These are phyloP conservation scores for Avena atlantica DNA, from an alignment of 176 grass and related monocot genomes.

Conservation along the genomic window DNA sequence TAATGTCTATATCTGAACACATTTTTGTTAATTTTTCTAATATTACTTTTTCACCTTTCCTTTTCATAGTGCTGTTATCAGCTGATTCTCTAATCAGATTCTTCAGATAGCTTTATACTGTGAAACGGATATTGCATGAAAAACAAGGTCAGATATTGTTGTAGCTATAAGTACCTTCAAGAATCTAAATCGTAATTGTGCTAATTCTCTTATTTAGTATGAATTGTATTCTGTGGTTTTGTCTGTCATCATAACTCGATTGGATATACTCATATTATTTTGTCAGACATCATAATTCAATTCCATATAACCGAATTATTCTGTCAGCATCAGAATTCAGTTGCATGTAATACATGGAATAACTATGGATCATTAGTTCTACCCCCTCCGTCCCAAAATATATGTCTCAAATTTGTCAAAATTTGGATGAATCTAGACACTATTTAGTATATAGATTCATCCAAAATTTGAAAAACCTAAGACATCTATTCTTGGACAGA, in stretches of 20 bases:
- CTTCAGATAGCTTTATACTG: background rate
- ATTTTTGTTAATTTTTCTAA: slow-evolving; percentile 16
- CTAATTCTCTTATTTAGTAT: slow-evolving; percentile 34
- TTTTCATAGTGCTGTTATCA: slow-evolving; percentile 25
- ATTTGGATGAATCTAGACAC: no score
- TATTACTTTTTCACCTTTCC: slow-evolving; percentile 16
- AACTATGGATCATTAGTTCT: slow-evolving; percentile 24
- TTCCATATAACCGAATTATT: background rate
- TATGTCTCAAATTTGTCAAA: no score
- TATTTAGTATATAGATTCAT: no score
- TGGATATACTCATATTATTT: slow-evolving; percentile 9
- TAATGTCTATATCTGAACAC: slow-evolving; percentile 2
- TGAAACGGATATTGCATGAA: slow-evolving; percentile 34
- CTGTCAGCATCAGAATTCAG: slow-evolving; percentile 6
- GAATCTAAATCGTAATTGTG: slow-evolving; percentile 44
- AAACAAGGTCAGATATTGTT: slow-evolving; percentile 24
- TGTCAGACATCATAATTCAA: slow-evolving; percentile 16
- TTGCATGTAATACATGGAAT: slow-evolving; percentile 18
- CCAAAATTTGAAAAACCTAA: no score
- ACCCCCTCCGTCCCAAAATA: background rate
- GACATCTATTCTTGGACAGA: no score
- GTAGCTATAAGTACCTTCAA: slow-evolving; percentile 34
- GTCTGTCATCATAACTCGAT: slow-evolving; percentile 30
- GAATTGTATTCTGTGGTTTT: slow-evolving; percentile 27
- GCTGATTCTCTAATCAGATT: slow-evolving; percentile 17